Percentiles rank a stretch among this genome's conserved stretches.
Conservation (phyloP, 768 basidiomycete species). For the Russula earlei region DNA sequence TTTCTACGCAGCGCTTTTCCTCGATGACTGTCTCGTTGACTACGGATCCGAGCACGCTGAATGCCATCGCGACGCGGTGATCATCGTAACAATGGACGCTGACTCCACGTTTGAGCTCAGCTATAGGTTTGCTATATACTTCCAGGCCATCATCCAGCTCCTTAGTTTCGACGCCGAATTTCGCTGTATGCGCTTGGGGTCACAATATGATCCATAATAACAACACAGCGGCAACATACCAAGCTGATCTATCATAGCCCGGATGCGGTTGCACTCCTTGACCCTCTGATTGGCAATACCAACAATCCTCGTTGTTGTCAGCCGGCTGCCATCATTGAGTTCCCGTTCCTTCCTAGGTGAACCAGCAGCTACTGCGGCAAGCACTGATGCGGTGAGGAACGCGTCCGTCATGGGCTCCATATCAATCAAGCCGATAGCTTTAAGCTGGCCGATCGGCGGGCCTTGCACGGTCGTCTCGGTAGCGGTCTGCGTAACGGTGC, state of each 20-base stretch:
- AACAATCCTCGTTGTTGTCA: constrained; percentile 64
- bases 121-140: constrained; percentile 66
- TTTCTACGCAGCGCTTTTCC: constrained; percentile 96
- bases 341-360: constrained; percentile 41
- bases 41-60: constrained; percentile 76
- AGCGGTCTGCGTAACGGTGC: constrained; percentile 77
- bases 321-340: constrained; percentile 26
- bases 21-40: constrained; percentile 73
- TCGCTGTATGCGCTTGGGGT: constrained; percentile 40
- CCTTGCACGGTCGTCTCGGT: constrained; percentile 89
- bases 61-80: constrained; percentile 98
- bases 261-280: constrained; percentile 96
- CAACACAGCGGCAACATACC: constrained; percentile 39
- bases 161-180: constrained; percentile 87
- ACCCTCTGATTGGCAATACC: constrained; percentile 98
- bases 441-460: constrained; percentile 71
- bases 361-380: constrained; percentile 70
- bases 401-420: constrained; percentile 99
- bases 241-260: constrained; percentile 92
- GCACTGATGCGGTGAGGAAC: constrained; percentile 88
- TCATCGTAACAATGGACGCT: constrained; percentile 96
- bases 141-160: constrained; percentile 92
- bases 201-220: not conserved
- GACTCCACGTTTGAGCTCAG: constrained; percentile 54
- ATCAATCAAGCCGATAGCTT: constrained; percentile 79